Conservation (phyloP, 768 basidiomycete species). For the Rhizopogon salebrosus region DNA sequence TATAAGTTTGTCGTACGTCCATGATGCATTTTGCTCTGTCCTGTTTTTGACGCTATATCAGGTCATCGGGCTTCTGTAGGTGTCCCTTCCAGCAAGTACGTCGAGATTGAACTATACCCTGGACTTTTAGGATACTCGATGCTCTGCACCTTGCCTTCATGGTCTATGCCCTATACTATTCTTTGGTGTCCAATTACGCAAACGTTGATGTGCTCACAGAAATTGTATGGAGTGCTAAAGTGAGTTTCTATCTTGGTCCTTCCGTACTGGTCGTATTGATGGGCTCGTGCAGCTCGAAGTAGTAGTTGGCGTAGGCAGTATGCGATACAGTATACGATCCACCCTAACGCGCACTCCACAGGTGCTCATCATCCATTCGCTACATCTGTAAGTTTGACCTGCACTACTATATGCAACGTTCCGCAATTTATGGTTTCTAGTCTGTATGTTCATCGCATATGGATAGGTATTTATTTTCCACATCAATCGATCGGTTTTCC, state of each 20-base stretch:
- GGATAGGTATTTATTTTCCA: not conserved
- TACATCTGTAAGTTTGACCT: not conserved
- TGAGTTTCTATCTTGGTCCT: not conserved
- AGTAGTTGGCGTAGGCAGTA: not conserved
- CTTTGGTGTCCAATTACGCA: constrained; percentile 29
- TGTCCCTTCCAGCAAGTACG: not conserved
- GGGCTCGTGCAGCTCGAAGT: not conserved
- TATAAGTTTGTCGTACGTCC: not conserved
- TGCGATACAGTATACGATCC: too few species aligned
- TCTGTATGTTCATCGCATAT: not conserved
- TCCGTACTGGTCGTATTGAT: not conserved
- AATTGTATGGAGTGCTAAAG: constrained; percentile 21
- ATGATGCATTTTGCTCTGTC: not conserved
- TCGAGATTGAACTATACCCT: not conserved
- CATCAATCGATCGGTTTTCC: not conserved
- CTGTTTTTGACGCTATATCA: not conserved
- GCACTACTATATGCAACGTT: not conserved
- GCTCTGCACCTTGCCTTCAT: constrained; percentile 29
- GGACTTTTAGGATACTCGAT: constrained; percentile 27
- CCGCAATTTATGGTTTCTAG: not conserved
- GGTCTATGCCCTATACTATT: constrained; percentile 31
- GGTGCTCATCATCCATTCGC: not conserved
- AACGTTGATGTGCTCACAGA: constrained; percentile 21
- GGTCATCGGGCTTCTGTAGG: constrained; percentile 8
- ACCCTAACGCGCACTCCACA: not conserved